Evolutionary conservation across 179 eudicot species (phyloP).

Genomic region (Vitellaria paradoxa): DNA sequence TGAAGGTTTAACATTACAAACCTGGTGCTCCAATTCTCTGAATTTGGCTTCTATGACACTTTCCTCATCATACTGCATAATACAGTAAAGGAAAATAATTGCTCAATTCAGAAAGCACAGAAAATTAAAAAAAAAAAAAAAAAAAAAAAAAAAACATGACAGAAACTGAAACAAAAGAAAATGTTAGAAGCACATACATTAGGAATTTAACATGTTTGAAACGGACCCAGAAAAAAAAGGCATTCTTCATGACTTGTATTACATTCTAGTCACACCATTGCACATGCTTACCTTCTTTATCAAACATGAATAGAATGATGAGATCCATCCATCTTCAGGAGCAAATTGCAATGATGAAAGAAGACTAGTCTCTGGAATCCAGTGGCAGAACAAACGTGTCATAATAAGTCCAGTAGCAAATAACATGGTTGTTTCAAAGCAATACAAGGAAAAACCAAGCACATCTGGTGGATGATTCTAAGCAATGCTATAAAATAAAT

Average conservation of each 20-base stretch:
- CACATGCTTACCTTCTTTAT: constrained; percentile 65
- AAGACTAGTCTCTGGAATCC: constrained; percentile 58
- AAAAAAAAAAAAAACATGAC: neutral
- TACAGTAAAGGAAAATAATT: constrained; percentile 15
- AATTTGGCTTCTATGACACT: constrained; percentile 74
- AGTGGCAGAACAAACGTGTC: constrained; percentile 12
- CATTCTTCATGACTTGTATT: neutral
- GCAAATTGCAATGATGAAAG: constrained; percentile 72
- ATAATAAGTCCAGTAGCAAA: neutral
- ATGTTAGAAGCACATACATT: neutral
- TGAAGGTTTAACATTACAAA: constrained; percentile 32
- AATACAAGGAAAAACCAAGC: neutral
- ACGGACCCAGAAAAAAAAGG: neutral
- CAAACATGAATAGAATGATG: constrained; percentile 86
- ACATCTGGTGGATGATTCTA: neutral
- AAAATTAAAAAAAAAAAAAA: neutral
- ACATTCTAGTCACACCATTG: neutral
- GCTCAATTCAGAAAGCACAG: neutral
- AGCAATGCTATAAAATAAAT: neutral
- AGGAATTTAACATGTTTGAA: neutral
- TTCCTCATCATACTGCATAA: constrained; percentile 80
- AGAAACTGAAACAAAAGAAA: constrained; percentile 3
- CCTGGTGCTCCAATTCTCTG: constrained; percentile 74
- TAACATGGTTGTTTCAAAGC: neutral
- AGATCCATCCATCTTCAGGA: constrained; percentile 85